phyloP scores from a whole-genome alignment of 2,329 filamentous ascomycete species.

The Arachnopeziza araneosa region DNA sequence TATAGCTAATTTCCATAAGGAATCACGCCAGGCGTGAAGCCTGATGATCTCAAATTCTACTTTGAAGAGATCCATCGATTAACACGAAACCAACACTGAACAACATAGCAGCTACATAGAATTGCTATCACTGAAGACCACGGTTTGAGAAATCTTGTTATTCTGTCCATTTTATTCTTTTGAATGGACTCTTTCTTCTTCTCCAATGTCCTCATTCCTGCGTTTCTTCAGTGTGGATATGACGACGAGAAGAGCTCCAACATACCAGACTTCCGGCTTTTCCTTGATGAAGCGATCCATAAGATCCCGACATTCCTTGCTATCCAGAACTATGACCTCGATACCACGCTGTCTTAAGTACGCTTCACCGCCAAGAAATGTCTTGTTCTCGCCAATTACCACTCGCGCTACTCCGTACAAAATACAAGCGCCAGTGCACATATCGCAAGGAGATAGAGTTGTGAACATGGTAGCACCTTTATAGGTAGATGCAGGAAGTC shows the following conservation, averaged over 20 bases:
- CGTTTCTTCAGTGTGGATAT: neutral
- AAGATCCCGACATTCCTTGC: slow-evolving; percentile 57
- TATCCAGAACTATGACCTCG: slow-evolving; percentile 66
- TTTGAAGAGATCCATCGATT: slow-evolving; percentile 84
- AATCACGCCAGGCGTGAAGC: slow-evolving; percentile 91
- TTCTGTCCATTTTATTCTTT: slow-evolving; percentile 27
- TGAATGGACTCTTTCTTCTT: slow-evolving; percentile 38
- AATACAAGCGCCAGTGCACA: slow-evolving; percentile 73
- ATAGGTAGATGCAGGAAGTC: slow-evolving; percentile 64
- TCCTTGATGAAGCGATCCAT: slow-evolving; percentile 69
- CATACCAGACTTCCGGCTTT: slow-evolving; percentile 63
- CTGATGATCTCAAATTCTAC: slow-evolving; percentile 88
- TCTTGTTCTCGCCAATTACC: slow-evolving; percentile 73
- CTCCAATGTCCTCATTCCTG: slow-evolving; percentile 56
- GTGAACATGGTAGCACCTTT: slow-evolving; percentile 77
- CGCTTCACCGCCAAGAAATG: slow-evolving; percentile 66
- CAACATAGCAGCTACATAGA: neutral
- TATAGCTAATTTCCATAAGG: slow-evolving; percentile 43
- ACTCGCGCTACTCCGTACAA: slow-evolving; percentile 70
- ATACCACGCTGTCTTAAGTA: slow-evolving; percentile 63
- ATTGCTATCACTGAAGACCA: neutral
- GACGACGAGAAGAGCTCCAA: slow-evolving; percentile 27
- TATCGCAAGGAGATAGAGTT: slow-evolving; percentile 72
- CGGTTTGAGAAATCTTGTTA: neutral
- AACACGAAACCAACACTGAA: slow-evolving; percentile 35